Conservation (phyloP, 2,329 filamentous ascomycete genomes). For the Fusarium gaditjirri region DNA sequence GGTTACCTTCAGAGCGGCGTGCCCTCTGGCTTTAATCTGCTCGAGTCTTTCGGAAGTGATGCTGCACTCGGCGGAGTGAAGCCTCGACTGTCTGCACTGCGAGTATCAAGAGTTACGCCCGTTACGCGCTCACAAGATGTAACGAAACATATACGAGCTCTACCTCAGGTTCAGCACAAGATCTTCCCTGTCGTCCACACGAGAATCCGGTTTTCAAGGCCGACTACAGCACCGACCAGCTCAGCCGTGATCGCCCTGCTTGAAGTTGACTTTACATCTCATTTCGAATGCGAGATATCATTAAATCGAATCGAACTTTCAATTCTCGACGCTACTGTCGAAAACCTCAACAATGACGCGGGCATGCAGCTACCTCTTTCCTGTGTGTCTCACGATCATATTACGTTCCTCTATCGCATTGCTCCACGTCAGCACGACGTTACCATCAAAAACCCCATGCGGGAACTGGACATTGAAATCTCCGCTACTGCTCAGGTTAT, state of each 20-base stretch:
- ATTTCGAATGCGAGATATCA: constrained; percentile 73
- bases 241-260: constrained; percentile 74
- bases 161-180: constrained; percentile 70
- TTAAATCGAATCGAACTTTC: constrained; percentile 69
- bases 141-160: constrained; percentile 71
- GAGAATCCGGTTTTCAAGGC: constrained; percentile 75
- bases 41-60: constrained; percentile 77
- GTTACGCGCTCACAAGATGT: constrained; percentile 70
- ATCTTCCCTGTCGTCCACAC: constrained; percentile 78
- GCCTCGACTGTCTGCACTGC: constrained; percentile 76
- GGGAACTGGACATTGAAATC: constrained; percentile 69
- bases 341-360: constrained; percentile 64
- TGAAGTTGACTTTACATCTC: constrained; percentile 78
- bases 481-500: constrained; percentile 66
- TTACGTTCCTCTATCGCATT: constrained; percentile 79
- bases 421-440: constrained; percentile 61
- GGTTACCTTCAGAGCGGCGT: constrained; percentile 77
- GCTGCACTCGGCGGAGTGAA: constrained; percentile 68
- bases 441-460: constrained; percentile 58
- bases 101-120: constrained; percentile 79
- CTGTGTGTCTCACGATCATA: constrained; percentile 77
- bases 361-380: constrained; percentile 64
- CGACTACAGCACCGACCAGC: constrained; percentile 67
- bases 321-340: constrained; percentile 67
- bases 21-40: constrained; percentile 78